Base-by-base conservation (phyloP, 2,329 filamentous ascomycete species). In the Paradendryphiella salina region DNA sequence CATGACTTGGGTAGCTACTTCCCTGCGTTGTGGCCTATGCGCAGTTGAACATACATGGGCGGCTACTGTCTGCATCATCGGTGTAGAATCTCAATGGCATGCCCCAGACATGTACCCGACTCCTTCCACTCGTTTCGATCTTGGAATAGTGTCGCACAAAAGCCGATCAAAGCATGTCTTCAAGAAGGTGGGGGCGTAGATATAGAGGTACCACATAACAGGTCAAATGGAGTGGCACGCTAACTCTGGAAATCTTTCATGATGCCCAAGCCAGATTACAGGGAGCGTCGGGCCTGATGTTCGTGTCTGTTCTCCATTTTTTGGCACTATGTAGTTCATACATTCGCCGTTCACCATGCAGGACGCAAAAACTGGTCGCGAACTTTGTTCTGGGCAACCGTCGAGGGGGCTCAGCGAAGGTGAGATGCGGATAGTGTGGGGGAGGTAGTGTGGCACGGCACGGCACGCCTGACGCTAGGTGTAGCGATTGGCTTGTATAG, bases 341-440 rank as follows among this genome's bases (percentile, higher is more conserved):
- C 23, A 9, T 14, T 21, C 1, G n/a, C 15, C 8, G 15, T 14
- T 15, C 10, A 17, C 21, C 7, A 21, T 21, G 28, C 11, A 4
- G 14, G 17, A 14, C n/a, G 20, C n/a, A 23, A 4, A 8, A 6
- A 14, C 13, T 23, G 14, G n/a, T n/a, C n/a, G 28, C 34, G 14
- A 36, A 49, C 18, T 17, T 34, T 32, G n/a, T 36, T 21, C 14
- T 44, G 31, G 28, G 21, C 5, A 32, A 31, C 23, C 17, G 3
- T 9, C 14, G 14, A 17, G 3, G 42, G 35, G 54, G 50, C 54
- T 50, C 42, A 50, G 50, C 33, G 35, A 29, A n/a, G 28, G 28
- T 29, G 26, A 15, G 31, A 36, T 17, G 32, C 32, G 29, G 28
- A 33, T 40, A 29, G 34, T 18, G 29, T n/a, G 18, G 29, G 35